A percentile compares a stretch with the other conserved stretches of the same genome.
Conservation (phyloP, 176 grass and related monocot genomes). For the Cenchrus purpureus region DNA sequence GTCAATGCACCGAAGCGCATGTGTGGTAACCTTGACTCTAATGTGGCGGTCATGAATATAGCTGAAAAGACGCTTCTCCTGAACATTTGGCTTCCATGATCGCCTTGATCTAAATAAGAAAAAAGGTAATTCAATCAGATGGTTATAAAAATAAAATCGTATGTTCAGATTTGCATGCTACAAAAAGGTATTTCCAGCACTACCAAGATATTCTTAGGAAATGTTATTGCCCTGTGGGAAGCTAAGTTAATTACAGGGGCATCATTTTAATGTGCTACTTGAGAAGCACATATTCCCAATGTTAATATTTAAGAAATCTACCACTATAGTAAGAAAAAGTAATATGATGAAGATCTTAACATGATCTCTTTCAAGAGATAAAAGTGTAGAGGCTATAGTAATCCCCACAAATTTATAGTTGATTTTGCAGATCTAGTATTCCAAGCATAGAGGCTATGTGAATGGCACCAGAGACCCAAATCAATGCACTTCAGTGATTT, state of each 20-base stretch:
- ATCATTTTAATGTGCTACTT: neutral
- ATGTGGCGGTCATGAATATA: conserved; percentile 93
- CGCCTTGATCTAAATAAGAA: conserved; percentile 73
- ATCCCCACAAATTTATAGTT: conserved; percentile 2
- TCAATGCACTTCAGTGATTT: neutral
- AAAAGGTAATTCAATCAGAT: conserved; percentile 16
- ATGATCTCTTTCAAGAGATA: neutral
- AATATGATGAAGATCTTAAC: conserved; percentile 1
- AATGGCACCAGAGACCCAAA: neutral
- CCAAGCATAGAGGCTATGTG: neutral
- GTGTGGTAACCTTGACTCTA: conserved; percentile 82
- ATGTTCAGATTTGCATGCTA: neutral
- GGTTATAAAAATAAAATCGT: neutral
- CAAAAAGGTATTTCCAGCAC: too few species aligned
- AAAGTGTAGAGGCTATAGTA: conserved; percentile 12
- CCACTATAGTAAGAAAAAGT: neutral
- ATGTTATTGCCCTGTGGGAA: neutral
- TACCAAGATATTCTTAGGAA: neutral
- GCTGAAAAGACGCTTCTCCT: conserved; percentile 94
- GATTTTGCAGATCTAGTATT: neutral
- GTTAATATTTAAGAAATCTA: conserved; percentile 16
- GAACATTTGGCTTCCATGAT: conserved; percentile 96
- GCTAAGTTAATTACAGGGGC: conserved; percentile 13
- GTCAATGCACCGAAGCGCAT: conserved; percentile 94
- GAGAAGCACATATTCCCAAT: neutral